Conservation (phyloP, 345 rosid genomes). For the Aquilaria sinensis region DNA sequence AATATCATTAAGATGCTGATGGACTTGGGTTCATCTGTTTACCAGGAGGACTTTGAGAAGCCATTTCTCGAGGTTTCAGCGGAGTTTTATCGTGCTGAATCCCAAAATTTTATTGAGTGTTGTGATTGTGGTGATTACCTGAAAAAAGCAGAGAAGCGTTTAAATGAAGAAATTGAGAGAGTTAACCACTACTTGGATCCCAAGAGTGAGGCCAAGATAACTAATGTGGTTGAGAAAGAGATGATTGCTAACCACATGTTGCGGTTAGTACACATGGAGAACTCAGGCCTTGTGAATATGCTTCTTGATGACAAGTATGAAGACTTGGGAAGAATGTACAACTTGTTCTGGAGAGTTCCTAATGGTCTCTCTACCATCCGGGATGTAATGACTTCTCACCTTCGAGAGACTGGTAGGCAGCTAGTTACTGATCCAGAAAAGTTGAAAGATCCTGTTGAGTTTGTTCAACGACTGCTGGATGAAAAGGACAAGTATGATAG, state of each 20-base stretch:
- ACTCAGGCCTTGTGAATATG: slow-evolving; percentile 92
- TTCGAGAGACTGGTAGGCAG: slow-evolving; percentile 91
- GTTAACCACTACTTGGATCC: slow-evolving; percentile 86
- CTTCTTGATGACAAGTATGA: slow-evolving; percentile 87
- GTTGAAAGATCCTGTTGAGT: slow-evolving; percentile 91
- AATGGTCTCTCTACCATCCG: slow-evolving; percentile 68
- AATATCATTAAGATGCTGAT: slow-evolving; percentile 86
- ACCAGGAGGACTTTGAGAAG: slow-evolving; percentile 96
- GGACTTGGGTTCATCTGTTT: slow-evolving; percentile 91
- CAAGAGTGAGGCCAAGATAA: slow-evolving; percentile 87
- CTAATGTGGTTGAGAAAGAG: slow-evolving; percentile 94
- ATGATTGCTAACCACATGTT: slow-evolving; percentile 98
- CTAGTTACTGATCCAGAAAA: slow-evolving; percentile 90
- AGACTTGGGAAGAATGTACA: slow-evolving; percentile 91
- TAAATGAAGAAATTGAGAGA: slow-evolving; percentile 94
- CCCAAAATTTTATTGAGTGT: slow-evolving; percentile 85
- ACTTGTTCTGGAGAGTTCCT: slow-evolving; percentile 73
- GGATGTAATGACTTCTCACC: slow-evolving; percentile 89
- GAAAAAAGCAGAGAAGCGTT: slow-evolving; percentile 87
- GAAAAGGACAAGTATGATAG: slow-evolving; percentile 82
- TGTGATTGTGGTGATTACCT: slow-evolving; percentile 95
- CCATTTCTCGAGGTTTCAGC: slow-evolving; percentile 87
- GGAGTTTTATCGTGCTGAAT: slow-evolving; percentile 85
- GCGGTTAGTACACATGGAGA: slow-evolving; percentile 97
- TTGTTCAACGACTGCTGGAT: slow-evolving; percentile 91